phyloP scores from a whole-genome alignment of 495 filamentous ascomycete genomes.

The Penicillium canescens region DNA sequence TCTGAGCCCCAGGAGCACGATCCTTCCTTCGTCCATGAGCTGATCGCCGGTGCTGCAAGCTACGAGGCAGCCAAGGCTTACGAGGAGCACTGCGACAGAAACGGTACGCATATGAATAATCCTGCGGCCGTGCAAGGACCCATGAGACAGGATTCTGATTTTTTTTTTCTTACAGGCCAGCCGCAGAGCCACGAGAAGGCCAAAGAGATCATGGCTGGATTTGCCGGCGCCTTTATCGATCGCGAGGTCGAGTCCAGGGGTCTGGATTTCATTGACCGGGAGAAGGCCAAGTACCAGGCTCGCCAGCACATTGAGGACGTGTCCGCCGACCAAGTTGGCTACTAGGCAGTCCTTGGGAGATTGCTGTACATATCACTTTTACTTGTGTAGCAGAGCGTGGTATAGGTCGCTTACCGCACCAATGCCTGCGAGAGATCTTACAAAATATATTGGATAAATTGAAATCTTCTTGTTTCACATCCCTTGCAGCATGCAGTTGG shows the following conservation, averaged over 20 bases:
- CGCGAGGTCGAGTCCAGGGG: slow-evolving; percentile 71
- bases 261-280: slow-evolving; percentile 62
- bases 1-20: slow-evolving; percentile 40
- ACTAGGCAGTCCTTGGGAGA: not conserved
- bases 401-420: too few species aligned
- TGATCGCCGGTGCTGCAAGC: slow-evolving; percentile 68
- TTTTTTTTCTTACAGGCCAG: slow-evolving; percentile 48
- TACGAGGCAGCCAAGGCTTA: slow-evolving; percentile 74
- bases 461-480: too few species aligned
- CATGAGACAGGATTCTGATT: not conserved
- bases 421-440: too few species aligned
- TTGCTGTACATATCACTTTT: too few species aligned
- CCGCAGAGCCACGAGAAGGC: slow-evolving; percentile 62
- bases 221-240: slow-evolving; percentile 72
- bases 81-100: slow-evolving; percentile 61
- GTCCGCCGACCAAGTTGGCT: slow-evolving; percentile 50
- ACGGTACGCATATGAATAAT: slow-evolving; percentile 46
- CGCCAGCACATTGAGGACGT: slow-evolving; percentile 54
- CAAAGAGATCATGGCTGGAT: slow-evolving; percentile 70
- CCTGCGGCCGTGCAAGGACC: too few species aligned
- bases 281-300: slow-evolving; percentile 65
- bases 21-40: slow-evolving; percentile 62
- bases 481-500: too few species aligned
- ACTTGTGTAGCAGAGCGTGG: too few species aligned
- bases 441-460: too few species aligned